Conservation (phyloP, 2,329 filamentous ascomycete genomes). For the Clonostachys sp. region DNA sequence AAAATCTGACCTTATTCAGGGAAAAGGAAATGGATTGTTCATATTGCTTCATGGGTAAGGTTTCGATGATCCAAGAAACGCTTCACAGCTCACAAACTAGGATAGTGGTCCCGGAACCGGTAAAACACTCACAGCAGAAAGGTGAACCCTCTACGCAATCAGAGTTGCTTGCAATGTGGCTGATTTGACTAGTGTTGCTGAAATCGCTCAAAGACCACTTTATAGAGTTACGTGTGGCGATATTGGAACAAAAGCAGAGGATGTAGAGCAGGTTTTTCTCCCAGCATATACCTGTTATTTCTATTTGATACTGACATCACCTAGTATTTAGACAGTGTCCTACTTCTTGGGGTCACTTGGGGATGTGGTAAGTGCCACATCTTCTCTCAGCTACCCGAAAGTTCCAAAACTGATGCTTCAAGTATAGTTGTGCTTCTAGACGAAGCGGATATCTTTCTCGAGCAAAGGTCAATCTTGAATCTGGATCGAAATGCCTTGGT, state of each 20-base stretch:
- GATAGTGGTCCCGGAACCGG: slow-evolving; percentile 37
- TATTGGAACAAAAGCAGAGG: slow-evolving; percentile 29
- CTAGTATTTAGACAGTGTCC: not conserved
- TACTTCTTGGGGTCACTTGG: too few relatives aligned
- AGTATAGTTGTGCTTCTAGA: slow-evolving; percentile 24
- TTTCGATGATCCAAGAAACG: too few relatives aligned
- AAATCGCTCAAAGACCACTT: slow-evolving; percentile 34
- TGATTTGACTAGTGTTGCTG: slow-evolving; percentile 20
- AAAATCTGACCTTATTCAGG: slow-evolving; percentile 32
- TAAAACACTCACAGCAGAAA: slow-evolving; percentile 41
- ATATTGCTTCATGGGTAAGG: slow-evolving; percentile 31
- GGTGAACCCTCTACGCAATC: too few relatives aligned
- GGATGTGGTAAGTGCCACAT: too few relatives aligned
- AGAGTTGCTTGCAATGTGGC: too few relatives aligned
- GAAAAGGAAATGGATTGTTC: slow-evolving; percentile 38
- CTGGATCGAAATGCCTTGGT: slow-evolving; percentile 28
- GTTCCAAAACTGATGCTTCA: too few relatives aligned
- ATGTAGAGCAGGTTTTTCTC: slow-evolving; percentile 25
- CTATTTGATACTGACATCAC: not conserved
- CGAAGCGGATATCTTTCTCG: slow-evolving; percentile 28
- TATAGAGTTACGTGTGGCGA: slow-evolving; percentile 46
- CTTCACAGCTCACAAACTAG: too few relatives aligned
- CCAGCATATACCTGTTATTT: not conserved
- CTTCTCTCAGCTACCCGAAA: too few relatives aligned
- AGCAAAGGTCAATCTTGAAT: slow-evolving; percentile 17